Base-by-base conservation (phyloP, 1,284 basidiomycete genomes). In the Trametes hirsuta region DNA sequence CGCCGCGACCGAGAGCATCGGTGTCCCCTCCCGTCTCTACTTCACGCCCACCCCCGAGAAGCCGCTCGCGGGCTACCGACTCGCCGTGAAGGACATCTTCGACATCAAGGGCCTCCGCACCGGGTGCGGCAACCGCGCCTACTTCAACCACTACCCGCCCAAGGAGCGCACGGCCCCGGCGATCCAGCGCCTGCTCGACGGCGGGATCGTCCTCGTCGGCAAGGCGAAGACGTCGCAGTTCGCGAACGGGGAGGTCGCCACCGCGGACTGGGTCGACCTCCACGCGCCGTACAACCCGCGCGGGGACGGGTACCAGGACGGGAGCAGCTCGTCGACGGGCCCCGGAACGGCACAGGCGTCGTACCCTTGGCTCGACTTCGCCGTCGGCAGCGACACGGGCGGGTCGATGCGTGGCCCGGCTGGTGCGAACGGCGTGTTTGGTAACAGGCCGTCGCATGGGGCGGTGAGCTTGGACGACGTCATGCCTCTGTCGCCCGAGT, bases 141-240 rank as follows among this genome's bases (percentile, higher is more conserved):
- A 68, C 61, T 73, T 63, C 61, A 34, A 61, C 9, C 59, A 75
- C 6, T 72, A 79, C 44, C 71, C 75, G 1, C 62, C 71, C 4
- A 72, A 75, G 53, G 68, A 68, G 41, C 61, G 48, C 14, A 82
- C 79, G 0, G 77, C 78, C 8, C 75, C 79, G 5, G 77, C 81
- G 1, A 70, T 85, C 25, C 74, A 79, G 63, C 75, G 75, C 14
- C 76, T 85, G 9, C 69, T 84, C 47, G 74, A 76, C 53, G 75
- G 79, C 52, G 84, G 84, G 14, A 80, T 81, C 15, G 71, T 80
- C 14, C 74, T 84, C 59, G 75, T 85, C 4, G 83, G 81, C 36
- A 83, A 82, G 65, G 80, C 81, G 4, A 82, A 82, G 61, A 82
- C 81, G 3, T 81, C 81, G 10, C 81, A 83, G 65, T 85, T 85